Conservation (phyloP, 257 asterid genomes). For the Rehmannia glutinosa region DNA sequence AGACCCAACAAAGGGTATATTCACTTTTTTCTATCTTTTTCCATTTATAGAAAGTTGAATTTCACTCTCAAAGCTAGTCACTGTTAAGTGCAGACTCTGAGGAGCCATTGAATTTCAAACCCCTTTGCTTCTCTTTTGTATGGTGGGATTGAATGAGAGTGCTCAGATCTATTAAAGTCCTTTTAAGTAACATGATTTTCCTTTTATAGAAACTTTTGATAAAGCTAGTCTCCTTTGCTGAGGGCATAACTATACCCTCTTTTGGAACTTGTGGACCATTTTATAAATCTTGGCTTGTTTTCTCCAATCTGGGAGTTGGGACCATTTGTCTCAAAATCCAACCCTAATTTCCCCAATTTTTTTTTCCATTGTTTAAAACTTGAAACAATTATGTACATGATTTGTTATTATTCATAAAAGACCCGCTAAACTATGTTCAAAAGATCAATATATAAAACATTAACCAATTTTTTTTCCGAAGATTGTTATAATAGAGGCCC, state of each 20-base stretch:
- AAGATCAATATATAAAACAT: too few species aligned
- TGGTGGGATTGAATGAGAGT: conserved; percentile 33
- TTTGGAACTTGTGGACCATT: conserved; percentile 34
- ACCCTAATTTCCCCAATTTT: not conserved
- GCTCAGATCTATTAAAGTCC: conserved; percentile 32
- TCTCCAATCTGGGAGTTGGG: conserved; percentile 11
- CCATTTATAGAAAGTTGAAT: conserved; percentile 44
- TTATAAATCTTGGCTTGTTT: conserved; percentile 26
- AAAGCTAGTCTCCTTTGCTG: conserved; percentile 39
- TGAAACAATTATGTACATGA: not conserved
- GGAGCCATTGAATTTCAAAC: conserved; percentile 47
- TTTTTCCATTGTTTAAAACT: not conserved
- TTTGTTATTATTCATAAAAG: too few species aligned
- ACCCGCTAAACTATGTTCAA: too few species aligned
- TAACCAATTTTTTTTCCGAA: too few species aligned
- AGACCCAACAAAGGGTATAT: conserved; percentile 38
- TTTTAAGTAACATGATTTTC: conserved; percentile 32
- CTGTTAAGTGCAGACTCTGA: conserved; percentile 49
- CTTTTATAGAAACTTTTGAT: conserved; percentile 35
- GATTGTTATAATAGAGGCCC: too few species aligned
- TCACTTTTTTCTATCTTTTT: conserved; percentile 42
- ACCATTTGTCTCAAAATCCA: conserved; percentile 13
- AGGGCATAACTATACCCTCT: conserved; percentile 21
- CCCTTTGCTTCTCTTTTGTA: conserved; percentile 40
- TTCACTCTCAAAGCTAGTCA: conserved; percentile 41